Evolutionary conservation across 2,329 filamentous ascomycete genomes (phyloP).

Genomic region (Pseudomassariella vexata): DNA sequence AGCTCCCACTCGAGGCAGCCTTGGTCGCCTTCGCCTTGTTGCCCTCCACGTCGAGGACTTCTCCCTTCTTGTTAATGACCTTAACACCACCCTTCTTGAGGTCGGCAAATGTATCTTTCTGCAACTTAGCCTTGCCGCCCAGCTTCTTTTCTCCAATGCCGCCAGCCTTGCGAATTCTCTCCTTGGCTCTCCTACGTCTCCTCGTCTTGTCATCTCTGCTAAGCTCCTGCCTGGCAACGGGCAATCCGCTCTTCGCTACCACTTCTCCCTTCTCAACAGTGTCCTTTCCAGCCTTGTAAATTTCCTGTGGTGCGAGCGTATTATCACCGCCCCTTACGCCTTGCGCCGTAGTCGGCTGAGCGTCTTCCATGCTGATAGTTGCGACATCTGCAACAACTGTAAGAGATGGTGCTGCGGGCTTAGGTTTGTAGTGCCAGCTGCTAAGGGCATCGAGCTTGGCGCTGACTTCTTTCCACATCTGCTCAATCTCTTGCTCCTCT

Average conservation of each 20-base stretch:
- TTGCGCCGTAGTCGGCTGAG: slow-evolving; percentile 75
- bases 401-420: slow-evolving; percentile 72
- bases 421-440: slow-evolving; percentile 94
- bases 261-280: slow-evolving; percentile 63
- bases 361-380: slow-evolving; percentile 93
- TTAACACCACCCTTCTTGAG: slow-evolving; percentile 71
- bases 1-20: slow-evolving; percentile 48
- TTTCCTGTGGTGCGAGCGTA: slow-evolving; percentile 86
- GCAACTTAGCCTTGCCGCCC: slow-evolving; percentile 54
- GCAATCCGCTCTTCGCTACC: slow-evolving; percentile 68
- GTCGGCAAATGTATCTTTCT: slow-evolving; percentile 40
- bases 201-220: slow-evolving; percentile 77
- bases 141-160: slow-evolving; percentile 41
- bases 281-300: slow-evolving; percentile 76
- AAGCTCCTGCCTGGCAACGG: slow-evolving; percentile 80
- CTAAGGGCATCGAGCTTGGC: slow-evolving; percentile 81
- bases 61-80: slow-evolving; percentile 86
- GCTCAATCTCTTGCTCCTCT: slow-evolving; percentile 77
- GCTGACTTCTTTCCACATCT: slow-evolving; percentile 76
- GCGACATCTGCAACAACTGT: slow-evolving; percentile 86
- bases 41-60: slow-evolving; percentile 77
- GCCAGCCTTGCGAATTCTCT: slow-evolving; percentile 68
- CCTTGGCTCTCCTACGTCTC: slow-evolving; percentile 75
- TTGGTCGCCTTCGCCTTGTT: slow-evolving; percentile 59
- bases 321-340: slow-evolving; percentile 63